Base-by-base conservation (phyloP, 768 basidiomycete species). In the Candolleomyces aberdarensis region DNA sequence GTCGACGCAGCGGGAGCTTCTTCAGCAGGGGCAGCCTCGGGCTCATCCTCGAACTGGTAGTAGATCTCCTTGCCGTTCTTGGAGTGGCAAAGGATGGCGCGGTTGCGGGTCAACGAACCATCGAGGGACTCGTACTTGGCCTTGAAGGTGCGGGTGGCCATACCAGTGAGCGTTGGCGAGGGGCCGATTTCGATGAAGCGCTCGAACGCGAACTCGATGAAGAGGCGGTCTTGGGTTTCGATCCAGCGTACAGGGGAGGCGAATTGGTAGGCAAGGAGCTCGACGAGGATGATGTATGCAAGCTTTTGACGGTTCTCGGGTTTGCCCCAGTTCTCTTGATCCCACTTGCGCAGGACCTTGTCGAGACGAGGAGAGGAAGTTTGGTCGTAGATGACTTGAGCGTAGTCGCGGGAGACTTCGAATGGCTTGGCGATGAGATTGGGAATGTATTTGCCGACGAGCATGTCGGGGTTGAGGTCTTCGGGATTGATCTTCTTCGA, bases 191-290 rank as follows among this genome's bases (percentile, higher is more conserved):
- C 97, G 67, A 99, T 89, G 68, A 98, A 82, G 15, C 97, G 88
- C 74, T 98, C 96, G 69, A 97, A 97, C 49, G 81, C 80, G 80
- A 86, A 97, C 9, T 86, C 75, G 10, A 81, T 83, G 80, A 99
- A 99, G 59, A 99, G 83, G 26, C 91, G 83, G 69, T 99, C 97
- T 71, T 99, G 97, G 0, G 96, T 99, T 78, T 98, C 92, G 68
- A 99, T 99, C 97, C 97, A 99, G 54, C 96, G 91, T 19, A 99
- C 96, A 7, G 97, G 96, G 1, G 96, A 98, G 0, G 96, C 96
- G 67, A 96, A 98, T 72, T 99, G 97, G 71, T 99, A 99, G 14
- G 97, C 94, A 53, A 99, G 82, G 50, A 98, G 85, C 71, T 99
- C 97, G 63, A 98, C 95, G 60, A 99, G 87, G 70, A 98, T 96